Conservation (phyloP, 2,329 filamentous ascomycete species). For the Aspergillus sp. region DNA sequence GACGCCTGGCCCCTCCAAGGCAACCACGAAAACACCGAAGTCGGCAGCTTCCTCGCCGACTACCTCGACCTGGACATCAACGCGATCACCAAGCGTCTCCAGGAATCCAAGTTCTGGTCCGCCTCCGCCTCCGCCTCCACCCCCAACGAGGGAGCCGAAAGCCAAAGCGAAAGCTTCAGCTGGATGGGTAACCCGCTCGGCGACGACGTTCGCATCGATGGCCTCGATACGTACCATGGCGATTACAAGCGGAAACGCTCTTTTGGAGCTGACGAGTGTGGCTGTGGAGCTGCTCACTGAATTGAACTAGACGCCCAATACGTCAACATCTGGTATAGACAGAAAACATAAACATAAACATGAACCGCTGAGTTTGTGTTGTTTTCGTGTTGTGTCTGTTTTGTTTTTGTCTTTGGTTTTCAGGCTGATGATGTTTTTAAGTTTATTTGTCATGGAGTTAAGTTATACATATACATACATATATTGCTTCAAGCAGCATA, state of each 20-base stretch:
- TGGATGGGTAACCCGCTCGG: constrained; percentile 45
- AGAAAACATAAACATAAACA: too few species aligned
- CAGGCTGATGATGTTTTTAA: too few species aligned
- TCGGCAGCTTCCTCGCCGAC: constrained; percentile 75
- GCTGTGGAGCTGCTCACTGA: constrained; percentile 31
- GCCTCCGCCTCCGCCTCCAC: constrained; percentile 1
- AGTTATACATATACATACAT: too few species aligned
- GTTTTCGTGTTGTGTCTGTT: too few species aligned
- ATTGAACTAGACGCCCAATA: constrained; percentile 3
- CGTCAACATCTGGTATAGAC: too few species aligned
- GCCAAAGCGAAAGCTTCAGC: constrained; percentile 19
- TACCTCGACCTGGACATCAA: constrained; percentile 82
- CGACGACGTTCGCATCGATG: constrained; percentile 37
- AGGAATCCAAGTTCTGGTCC: constrained; percentile 29
- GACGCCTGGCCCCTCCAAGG: constrained; percentile 66
- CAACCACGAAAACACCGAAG: constrained; percentile 93
- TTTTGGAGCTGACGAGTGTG: constrained; percentile 13
- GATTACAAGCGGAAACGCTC: constrained; percentile 40
- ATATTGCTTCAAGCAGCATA: too few species aligned
- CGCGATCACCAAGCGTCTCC: constrained; percentile 72
- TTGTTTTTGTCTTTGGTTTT: too few species aligned
- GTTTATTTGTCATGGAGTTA: too few species aligned
- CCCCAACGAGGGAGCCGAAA: background rate
- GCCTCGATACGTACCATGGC: constrained; percentile 46
- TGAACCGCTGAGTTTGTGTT: too few species aligned